phyloP scores from a whole-genome alignment of 805 yeast genomes.

The Diddensiella transvaalensis region DNA sequence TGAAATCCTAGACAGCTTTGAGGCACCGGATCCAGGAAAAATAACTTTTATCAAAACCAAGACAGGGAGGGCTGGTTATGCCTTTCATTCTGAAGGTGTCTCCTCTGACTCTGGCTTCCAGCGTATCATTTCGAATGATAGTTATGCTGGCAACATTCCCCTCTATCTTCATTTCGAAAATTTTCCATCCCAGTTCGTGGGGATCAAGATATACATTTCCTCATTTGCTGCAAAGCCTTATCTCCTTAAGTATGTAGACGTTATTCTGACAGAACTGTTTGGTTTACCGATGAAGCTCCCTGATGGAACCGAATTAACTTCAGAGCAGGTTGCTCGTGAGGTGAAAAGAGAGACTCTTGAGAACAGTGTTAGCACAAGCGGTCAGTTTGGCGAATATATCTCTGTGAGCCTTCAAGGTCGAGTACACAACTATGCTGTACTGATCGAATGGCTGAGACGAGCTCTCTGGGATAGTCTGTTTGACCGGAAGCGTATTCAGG shows the following conservation, averaged over 20 bases:
- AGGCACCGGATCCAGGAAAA: slow-evolving; percentile 68
- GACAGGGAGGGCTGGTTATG: slow-evolving; percentile 57
- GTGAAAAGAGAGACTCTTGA: slow-evolving; percentile 68
- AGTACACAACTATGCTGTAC: slow-evolving; percentile 56
- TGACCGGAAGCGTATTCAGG: slow-evolving; percentile 67
- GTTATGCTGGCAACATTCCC: slow-evolving; percentile 43
- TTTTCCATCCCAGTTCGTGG: slow-evolving; percentile 73
- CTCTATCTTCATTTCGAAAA: slow-evolving; percentile 75
- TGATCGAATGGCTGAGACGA: slow-evolving; percentile 73
- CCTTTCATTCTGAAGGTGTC: slow-evolving; percentile 21
- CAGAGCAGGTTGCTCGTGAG: slow-evolving; percentile 70
- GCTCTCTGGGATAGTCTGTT: slow-evolving; percentile 63
- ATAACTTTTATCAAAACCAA: slow-evolving; percentile 69
- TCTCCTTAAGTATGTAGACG: slow-evolving; percentile 60
- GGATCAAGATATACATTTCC: slow-evolving; percentile 58
- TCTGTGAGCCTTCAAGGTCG: slow-evolving; percentile 60
- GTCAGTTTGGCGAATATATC: slow-evolving; percentile 63
- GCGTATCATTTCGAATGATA: slow-evolving; percentile 18
- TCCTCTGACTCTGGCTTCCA: slow-evolving; percentile 25
- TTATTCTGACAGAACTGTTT: slow-evolving; percentile 62
- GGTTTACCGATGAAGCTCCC: slow-evolving; percentile 65
- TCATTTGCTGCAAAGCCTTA: slow-evolving; percentile 49
- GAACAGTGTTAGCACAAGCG: slow-evolving; percentile 53
- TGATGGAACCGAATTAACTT: slow-evolving; percentile 57
- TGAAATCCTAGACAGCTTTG: slow-evolving; percentile 55